Evolutionary conservation across 2,329 filamentous ascomycete genomes (phyloP), one percentile per base, ranked within the genome.

Genomic region (Pseudocercospora crystallina): DNA sequence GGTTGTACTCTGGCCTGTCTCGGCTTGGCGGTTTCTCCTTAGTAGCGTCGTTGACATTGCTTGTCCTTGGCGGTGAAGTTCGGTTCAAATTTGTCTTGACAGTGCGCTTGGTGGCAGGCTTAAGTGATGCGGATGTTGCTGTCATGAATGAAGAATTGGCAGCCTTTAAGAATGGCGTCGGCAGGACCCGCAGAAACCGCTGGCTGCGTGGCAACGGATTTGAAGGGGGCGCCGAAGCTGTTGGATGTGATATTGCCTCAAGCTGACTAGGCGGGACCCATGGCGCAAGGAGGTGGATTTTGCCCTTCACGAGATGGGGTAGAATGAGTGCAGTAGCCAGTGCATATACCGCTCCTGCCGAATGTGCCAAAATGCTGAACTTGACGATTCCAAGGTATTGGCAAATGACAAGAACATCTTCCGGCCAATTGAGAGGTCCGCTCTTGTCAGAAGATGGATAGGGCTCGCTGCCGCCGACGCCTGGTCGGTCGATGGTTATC

Each of bases 261-360:
- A 96, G 87, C 67, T 96, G 90, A 4, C 90, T 97, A 0, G 94
- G 94, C 1, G 94, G 94, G 40, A 99, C 97, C 94, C 90, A 96
- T 0, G 94, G 94, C 0, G 94, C 92, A 8, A 99, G 80, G 2
- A 99, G 81, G 70, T 99, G 94, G 48, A 99, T 94, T 46, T 90
- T 86, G 14, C 94, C 94, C 5, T 91, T 86, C 54, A 99, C 95
- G 65, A 96, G 89, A 63, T 96, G 91, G 3, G 94, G 94, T 82
- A 99, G 95, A 38, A 94, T 88, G 38, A 99, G 77, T 0, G 94
- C 94, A 0, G 94, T 97, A 0, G 94, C 94, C 13, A 99, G 80
- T 2, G 94, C 94, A 66, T 99, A 99, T 45, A 99, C 95, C n/a
- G 94, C 92, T 12, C 94, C 94, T 1, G 94, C 94, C 0, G 92